These are phyloP conservation scores for Collybia sp. DNA, from an alignment of 768 basidiomycete genomes.

Conservation along the genomic window DNA sequence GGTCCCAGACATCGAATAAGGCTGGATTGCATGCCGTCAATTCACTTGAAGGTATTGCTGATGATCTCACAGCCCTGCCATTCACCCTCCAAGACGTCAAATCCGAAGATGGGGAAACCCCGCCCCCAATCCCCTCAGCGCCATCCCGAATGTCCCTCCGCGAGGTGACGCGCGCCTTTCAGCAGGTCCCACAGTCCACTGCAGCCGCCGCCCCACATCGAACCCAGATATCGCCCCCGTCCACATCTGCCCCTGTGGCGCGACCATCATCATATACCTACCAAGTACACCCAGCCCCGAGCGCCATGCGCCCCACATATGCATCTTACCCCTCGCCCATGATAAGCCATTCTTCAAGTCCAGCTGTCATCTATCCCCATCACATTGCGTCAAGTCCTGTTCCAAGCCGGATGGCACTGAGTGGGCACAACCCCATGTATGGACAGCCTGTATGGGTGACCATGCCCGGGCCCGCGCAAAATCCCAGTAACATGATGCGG, in stretches of 20 bases:
- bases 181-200: conserved; percentile 70
- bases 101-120: conserved; percentile 80
- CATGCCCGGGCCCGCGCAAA: conserved; percentile 41
- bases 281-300: conserved; percentile 40
- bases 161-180: conserved; percentile 84
- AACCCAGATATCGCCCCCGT: conserved; percentile 47
- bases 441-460: conserved; percentile 66
- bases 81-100: conserved; percentile 84
- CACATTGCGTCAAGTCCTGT: conserved; percentile 60
- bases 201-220: conserved; percentile 41
- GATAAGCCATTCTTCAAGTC: conserved; percentile 68
- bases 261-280: conserved; percentile 37
- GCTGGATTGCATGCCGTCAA: conserved; percentile 65
- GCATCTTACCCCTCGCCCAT: conserved; percentile 61
- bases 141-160: conserved; percentile 76
- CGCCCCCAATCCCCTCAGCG: conserved; percentile 49
- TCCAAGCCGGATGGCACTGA: conserved; percentile 54
- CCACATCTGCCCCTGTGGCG: conserved; percentile 40
- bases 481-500: conserved; percentile 48
- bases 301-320: conserved; percentile 53
- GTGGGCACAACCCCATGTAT: conserved; percentile 58
- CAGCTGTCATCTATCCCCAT: conserved; percentile 61
- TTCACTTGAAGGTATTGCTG: conserved; percentile 79
- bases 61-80: conserved; percentile 75
- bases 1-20: conserved; percentile 76